phyloP scores from a whole-genome alignment of 116 monocot genomes.

The Cymodocea nodosa region DNA sequence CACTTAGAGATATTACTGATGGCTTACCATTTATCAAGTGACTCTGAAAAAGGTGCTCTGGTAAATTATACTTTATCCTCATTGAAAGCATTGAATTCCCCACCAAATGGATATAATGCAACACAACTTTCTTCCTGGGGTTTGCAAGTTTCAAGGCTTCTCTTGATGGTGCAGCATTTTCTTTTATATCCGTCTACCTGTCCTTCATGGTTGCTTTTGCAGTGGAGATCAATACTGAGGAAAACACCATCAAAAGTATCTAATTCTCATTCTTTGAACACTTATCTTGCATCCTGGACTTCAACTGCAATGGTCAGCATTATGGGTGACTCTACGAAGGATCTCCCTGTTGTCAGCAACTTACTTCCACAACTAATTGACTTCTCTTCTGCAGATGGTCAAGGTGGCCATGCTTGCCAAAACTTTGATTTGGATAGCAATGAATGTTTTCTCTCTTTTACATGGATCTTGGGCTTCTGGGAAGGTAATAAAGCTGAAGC shows the following conservation, averaged over 20 bases:
- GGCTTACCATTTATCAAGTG: slow-evolving; percentile 70
- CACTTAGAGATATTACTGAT: slow-evolving; percentile 81
- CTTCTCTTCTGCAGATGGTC: slow-evolving; percentile 26
- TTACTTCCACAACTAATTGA: slow-evolving; percentile 77
- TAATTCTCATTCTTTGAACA: slow-evolving; percentile 19
- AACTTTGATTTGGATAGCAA: slow-evolving; percentile 31
- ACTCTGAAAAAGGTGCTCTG: slow-evolving; percentile 41
- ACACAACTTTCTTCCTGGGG: slow-evolving; percentile 63
- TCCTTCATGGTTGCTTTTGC: slow-evolving; percentile 71
- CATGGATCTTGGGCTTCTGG: slow-evolving; percentile 61
- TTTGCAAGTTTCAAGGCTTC: slow-evolving; percentile 56
- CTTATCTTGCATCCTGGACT: slow-evolving; percentile 45
- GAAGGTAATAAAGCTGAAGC: slow-evolving; percentile 54
- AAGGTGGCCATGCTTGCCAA: slow-evolving; percentile 20
- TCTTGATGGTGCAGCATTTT: slow-evolving; percentile 74
- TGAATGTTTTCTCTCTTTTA: slow-evolving; percentile 30
- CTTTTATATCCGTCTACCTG: slow-evolving; percentile 49
- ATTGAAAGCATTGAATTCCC: slow-evolving; percentile 28
- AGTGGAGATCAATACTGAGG: slow-evolving; percentile 63
- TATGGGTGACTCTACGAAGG: slow-evolving; percentile 30
- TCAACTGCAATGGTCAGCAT: slow-evolving; percentile 25
- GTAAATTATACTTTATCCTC: slow-evolving; percentile 38
- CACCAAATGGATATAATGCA: slow-evolving; percentile 30
- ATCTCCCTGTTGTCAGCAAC: slow-evolving; percentile 13
- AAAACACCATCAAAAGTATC: slow-evolving; percentile 19